phyloP scores from a whole-genome alignment of 2,329 filamentous ascomycete genomes.

The Pezicula carpinea region DNA sequence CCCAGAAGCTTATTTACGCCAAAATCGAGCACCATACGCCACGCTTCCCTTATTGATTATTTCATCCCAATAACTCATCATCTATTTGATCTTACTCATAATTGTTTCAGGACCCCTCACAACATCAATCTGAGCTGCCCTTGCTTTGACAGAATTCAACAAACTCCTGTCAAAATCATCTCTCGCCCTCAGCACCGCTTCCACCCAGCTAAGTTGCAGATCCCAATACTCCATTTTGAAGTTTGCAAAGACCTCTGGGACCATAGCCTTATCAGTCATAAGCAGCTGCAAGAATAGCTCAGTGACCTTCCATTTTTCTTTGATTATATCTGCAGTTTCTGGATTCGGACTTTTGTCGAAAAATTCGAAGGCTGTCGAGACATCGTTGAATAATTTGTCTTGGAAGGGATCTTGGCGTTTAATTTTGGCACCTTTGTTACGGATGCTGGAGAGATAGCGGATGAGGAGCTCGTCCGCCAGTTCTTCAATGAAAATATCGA shows the following conservation, averaged over 20 bases:
- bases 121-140: constrained; percentile 80
- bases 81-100: constrained; percentile 83
- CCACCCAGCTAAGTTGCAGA: constrained; percentile 90
- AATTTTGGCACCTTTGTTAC: constrained; percentile 89
- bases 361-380: constrained; percentile 85
- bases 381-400: constrained; percentile 90
- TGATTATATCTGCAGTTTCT: constrained; percentile 69
- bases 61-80: neutral
- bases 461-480: constrained; percentile 87
- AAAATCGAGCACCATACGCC: neutral
- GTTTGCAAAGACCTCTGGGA: constrained; percentile 73
- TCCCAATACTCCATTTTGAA: constrained; percentile 93
- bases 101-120: constrained; percentile 83
- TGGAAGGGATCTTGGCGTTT: constrained; percentile 80
- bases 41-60: neutral
- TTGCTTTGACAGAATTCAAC: constrained; percentile 81
- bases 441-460: constrained; percentile 76
- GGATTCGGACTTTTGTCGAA: constrained; percentile 64
- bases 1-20: neutral
- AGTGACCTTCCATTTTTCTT: constrained; percentile 87
- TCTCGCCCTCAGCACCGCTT: constrained; percentile 77
- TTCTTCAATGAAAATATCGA: constrained; percentile 90
- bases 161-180: constrained; percentile 93
- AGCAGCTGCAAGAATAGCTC: constrained; percentile 78
- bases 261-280: constrained; percentile 65